Conservation (phyloP, 2,329 filamentous ascomycete genomes). For the Aspergillus terreus region DNA sequence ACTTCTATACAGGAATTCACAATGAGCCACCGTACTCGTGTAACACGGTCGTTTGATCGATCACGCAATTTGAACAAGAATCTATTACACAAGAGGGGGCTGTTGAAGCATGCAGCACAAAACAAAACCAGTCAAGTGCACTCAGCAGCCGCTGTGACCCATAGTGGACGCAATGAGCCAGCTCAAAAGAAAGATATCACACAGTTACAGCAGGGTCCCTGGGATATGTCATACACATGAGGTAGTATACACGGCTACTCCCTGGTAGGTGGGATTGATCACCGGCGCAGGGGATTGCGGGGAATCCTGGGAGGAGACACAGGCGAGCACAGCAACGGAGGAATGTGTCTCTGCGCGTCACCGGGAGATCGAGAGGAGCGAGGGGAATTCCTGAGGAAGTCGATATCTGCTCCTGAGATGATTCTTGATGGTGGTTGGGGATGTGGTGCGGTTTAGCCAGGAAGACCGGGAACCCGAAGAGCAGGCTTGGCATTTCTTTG, state of each 20-base stretch:
- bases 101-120: slow-evolving; percentile 5
- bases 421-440: no score
- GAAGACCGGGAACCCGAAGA: no score
- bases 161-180: slow-evolving; percentile 4
- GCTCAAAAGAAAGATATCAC: background rate
- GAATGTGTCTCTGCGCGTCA: no score
- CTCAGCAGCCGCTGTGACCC: slow-evolving; percentile 5
- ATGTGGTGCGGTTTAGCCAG: no score
- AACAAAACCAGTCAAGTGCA: slow-evolving; percentile 3
- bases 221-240: slow-evolving; percentile 6
- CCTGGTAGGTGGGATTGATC: background rate
- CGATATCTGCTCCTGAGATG: no score
- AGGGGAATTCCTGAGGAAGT: no score
- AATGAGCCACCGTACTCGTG: slow-evolving; percentile 1
- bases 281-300: background rate
- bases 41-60: background rate
- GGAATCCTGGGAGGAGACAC: background rate
- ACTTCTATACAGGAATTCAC: background rate
- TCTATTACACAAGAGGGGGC: slow-evolving; percentile 6
- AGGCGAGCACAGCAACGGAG: background rate
- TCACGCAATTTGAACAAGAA: background rate
- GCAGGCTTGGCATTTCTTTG: no score
- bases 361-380: no score
- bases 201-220: background rate
- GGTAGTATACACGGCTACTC: slow-evolving; percentile 1